A percentile compares a stretch with the other conserved stretches of the same genome.
These are phyloP conservation scores for Nepenthes mirabilis DNA, from an alignment of 148 eudicot species.

Conservation along the genomic window DNA sequence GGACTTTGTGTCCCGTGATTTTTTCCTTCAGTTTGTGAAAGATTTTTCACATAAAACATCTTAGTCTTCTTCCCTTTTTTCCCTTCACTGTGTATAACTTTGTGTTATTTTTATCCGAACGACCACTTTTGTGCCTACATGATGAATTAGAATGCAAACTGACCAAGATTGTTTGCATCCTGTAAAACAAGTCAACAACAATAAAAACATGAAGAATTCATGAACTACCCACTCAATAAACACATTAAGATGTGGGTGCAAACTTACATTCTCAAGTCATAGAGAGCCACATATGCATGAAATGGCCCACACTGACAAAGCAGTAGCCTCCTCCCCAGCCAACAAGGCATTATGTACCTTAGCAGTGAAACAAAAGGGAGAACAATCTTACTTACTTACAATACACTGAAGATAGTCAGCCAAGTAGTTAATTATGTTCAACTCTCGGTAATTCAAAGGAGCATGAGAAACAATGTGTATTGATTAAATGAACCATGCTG, in stretches of 20 bases:
- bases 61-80: too few relatives aligned
- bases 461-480: too few relatives aligned
- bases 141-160: too few relatives aligned
- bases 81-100: too few relatives aligned
- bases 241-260: neutral
- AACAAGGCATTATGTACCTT: constrained; percentile 54
- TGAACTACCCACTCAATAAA: neutral
- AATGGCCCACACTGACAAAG: constrained; percentile 71
- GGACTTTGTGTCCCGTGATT: too few relatives aligned
- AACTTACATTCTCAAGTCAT: constrained; percentile 81
- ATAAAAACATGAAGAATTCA: neutral
- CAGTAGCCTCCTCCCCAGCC: constrained; percentile 84
- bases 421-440: too few relatives aligned
- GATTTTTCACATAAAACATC: too few relatives aligned
- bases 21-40: too few relatives aligned
- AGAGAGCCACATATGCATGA: constrained; percentile 80
- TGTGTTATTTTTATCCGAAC: too few relatives aligned
- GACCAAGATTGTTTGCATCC: neutral
- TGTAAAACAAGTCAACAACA: neutral
- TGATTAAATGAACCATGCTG: too few relatives aligned
- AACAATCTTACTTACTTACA: neutral
- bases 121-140: too few relatives aligned
- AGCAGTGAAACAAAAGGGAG: neutral
- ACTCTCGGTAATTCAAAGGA: too few relatives aligned
- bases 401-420: neutral